Percentiles rank a stretch among this genome's conserved stretches.
phyloP scores from a whole-genome alignment of 2,329 filamentous ascomycete genomes.

The Ceratocystis albifundus region DNA sequence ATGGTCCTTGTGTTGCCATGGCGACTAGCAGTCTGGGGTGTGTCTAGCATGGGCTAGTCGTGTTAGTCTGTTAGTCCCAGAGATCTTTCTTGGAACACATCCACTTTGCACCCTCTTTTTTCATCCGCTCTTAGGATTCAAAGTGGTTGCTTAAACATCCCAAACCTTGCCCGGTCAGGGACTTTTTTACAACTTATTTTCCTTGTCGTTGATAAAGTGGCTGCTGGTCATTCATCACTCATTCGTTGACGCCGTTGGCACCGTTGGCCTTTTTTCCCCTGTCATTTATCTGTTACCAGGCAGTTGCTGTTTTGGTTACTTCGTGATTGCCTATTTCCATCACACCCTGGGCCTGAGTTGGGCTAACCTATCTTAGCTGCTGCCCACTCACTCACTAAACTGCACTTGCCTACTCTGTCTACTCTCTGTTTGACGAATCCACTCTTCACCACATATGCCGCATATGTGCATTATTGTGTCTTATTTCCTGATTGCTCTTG shows the following conservation, averaged over 20 bases:
- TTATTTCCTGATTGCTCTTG: not conserved
- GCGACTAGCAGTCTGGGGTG: not conserved
- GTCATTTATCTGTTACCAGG: not conserved
- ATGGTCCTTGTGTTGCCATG: constrained; percentile 4
- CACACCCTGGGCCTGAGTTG: not conserved
- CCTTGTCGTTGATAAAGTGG: too few relatives aligned
- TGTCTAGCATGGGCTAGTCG: not conserved
- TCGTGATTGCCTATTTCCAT: not conserved
- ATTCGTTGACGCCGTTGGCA: too few relatives aligned
- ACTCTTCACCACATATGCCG: not conserved
- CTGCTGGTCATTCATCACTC: too few relatives aligned
- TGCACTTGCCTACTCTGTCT: not conserved
- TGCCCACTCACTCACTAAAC: too few relatives aligned
- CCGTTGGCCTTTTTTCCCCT: not conserved
- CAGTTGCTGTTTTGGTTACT: not conserved
- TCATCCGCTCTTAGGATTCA: not conserved
- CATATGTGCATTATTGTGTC: not conserved
- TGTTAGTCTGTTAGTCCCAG: constrained; percentile 15
- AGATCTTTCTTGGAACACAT: constrained; percentile 7
- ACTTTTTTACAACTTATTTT: too few relatives aligned
- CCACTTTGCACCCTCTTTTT: constrained; percentile 13
- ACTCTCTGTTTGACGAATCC: not conserved
- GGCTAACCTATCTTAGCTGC: too few relatives aligned
- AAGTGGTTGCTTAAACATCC: constrained; percentile 4
- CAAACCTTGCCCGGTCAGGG: too few relatives aligned